A percentile compares a stretch with the other conserved stretches of the same genome.
These are phyloP conservation scores for Guyanaporus albipodus DNA, from an alignment of 768 basidiomycete species.

Conservation along the genomic window DNA sequence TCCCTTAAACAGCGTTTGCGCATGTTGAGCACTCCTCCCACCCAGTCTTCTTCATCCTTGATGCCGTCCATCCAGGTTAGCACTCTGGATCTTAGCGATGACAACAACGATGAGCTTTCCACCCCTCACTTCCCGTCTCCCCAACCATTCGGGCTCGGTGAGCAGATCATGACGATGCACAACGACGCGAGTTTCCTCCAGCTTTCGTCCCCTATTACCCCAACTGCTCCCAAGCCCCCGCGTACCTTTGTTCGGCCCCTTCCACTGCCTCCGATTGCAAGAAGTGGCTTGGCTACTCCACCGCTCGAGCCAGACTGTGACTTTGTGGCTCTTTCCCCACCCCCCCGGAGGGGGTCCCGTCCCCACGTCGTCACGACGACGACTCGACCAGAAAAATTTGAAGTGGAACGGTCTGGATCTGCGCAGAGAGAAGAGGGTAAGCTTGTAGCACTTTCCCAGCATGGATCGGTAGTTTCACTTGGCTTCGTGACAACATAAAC, in stretches of 20 bases:
- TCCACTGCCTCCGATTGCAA: conserved; percentile 16
- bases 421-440: conserved; percentile 8
- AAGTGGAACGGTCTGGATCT: conserved; percentile 10
- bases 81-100: conserved; percentile 25
- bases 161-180: conserved; percentile 50
- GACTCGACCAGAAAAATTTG: conserved; percentile 9
- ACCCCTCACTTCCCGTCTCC: conserved; percentile 14
- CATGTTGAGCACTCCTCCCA: conserved; percentile 56
- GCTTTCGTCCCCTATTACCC: conserved; percentile 44
- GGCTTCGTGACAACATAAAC: conserved; percentile 43
- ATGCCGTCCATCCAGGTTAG: conserved; percentile 25
- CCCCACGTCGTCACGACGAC: conserved; percentile 33
- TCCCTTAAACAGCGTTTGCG: conserved; percentile 64
- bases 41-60: conserved; percentile 22
- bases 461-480: conserved; percentile 52
- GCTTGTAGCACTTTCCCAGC: conserved; percentile 41
- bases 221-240: conserved; percentile 19
- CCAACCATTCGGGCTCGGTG: conserved; percentile 41
- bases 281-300: conserved; percentile 9
- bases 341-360: conserved; percentile 58
- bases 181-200: conserved; percentile 63
- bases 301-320: conserved; percentile 31
- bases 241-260: conserved; percentile 23
- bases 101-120: conserved; percentile 28
- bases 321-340: conserved; percentile 56